Evolutionary conservation across 116 monocot species (phyloP), one percentile per base, ranked within the genome.

Genomic region (Zostera marina): DNA sequence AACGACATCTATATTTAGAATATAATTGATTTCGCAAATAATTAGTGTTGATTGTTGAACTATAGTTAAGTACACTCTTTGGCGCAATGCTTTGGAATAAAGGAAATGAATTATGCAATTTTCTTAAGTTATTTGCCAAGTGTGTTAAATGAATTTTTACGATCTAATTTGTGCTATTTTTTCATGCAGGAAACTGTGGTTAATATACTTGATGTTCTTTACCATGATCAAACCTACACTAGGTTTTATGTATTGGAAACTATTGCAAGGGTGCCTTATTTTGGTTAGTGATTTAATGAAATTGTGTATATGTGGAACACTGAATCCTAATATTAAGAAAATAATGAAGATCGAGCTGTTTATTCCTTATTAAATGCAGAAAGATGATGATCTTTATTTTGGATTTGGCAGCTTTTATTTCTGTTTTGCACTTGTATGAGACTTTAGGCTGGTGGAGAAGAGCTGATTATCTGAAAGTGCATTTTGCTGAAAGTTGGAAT

Each of bases 401-500:
- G 13, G 13, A 51, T 9, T 70, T 70, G 44, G 25, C 72, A 96
- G 96, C 89, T 20, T 96, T 96, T 70, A 89, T 85, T 74, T 96
- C 96, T 55, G 89, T 96, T 68, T 62, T 96, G 53, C 96, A 96
- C 74, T 20, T 89, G 76, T 96, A 96, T 66, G 96, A 96, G 68
- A 96, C 80, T 66, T 80, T 77, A 74, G 96, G 96, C 44, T 96
- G 85, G 89, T 89, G 89, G 96, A 89, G 96, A 66, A 79, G 74
- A 83, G 82, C 89, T 72, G 96, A 96, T 73, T 96, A 96, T 85
- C 41, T 96, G 13, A 96, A 96, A 79, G 89, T 96, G 42, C 96
- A 96, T 78, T 96, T 96, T 82, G 96, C 96, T 57, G 82, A 96
- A 68, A 96, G 76, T 59, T 85, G 77, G 96, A 96, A 89, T 65